A percentile compares a stretch with the other conserved stretches of the same genome.
phyloP scores from a whole-genome alignment of 495 filamentous ascomycete species.

The Neurospora africana region DNA sequence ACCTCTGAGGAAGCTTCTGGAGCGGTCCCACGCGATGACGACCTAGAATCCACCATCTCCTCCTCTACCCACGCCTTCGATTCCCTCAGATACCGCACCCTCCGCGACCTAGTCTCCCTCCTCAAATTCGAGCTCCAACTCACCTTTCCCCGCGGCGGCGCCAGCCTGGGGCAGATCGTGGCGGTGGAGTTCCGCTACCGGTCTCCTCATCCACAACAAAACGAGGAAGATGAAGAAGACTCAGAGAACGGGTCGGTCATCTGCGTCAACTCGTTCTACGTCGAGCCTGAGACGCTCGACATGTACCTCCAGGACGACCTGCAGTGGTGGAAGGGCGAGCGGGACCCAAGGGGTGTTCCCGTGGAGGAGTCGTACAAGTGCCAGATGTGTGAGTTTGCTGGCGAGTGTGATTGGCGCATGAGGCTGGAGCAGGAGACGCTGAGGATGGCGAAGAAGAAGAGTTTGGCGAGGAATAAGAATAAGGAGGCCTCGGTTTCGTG shows the following conservation, averaged over 20 bases:
- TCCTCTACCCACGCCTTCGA: background rate
- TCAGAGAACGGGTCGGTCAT: slow-evolving; percentile 36
- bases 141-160: slow-evolving; percentile 42
- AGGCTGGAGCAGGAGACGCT: slow-evolving; percentile 22
- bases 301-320: slow-evolving; percentile 59
- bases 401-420: slow-evolving; percentile 42
- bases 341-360: slow-evolving; percentile 67
- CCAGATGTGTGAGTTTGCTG: slow-evolving; percentile 45
- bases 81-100: slow-evolving; percentile 25
- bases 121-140: slow-evolving; percentile 39
- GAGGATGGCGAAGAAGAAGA: slow-evolving; percentile 7
- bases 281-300: slow-evolving; percentile 51
- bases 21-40: background rate
- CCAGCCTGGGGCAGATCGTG: slow-evolving; percentile 44
- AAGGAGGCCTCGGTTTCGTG: background rate
- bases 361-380: slow-evolving; percentile 92
- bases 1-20: slow-evolving; percentile 20
- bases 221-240: slow-evolving; percentile 4
- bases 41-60: background rate
- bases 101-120: slow-evolving; percentile 29
- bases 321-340: slow-evolving; percentile 78
- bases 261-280: slow-evolving; percentile 58
- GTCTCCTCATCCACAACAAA: background rate
- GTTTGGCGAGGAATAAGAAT: background rate
- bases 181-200: slow-evolving; percentile 52